These are phyloP conservation scores for Leishmania tarentolae DNA, from an alignment of 208 protist species.

Conservation along the genomic window DNA sequence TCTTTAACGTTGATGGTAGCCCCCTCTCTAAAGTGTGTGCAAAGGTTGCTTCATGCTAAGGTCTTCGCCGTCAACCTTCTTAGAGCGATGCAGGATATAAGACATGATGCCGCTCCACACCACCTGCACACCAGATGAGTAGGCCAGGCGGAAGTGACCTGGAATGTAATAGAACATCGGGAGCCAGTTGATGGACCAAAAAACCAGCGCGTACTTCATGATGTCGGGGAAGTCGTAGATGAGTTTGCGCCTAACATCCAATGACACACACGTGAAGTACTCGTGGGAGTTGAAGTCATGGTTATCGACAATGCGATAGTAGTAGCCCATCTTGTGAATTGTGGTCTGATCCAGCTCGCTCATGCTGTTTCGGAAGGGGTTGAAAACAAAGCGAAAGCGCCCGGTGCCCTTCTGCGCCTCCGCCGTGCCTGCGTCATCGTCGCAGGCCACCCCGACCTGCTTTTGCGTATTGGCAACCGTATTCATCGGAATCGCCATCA, in stretches of 20 bases:
- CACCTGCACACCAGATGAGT: slow-evolving; percentile 60
- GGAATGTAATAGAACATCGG: slow-evolving; percentile 88
- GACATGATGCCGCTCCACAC: slow-evolving; percentile 84
- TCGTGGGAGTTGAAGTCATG: slow-evolving; percentile 57
- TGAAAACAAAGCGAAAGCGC: slow-evolving; percentile 29
- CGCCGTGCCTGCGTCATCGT: slow-evolving; percentile 18
- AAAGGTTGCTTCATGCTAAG: slow-evolving; percentile 14
- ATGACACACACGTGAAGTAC: slow-evolving; percentile 50
- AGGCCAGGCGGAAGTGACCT: slow-evolving; percentile 73
- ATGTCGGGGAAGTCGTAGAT: slow-evolving; percentile 74
- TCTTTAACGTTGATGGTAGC: neutral
- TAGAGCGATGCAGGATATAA: slow-evolving; percentile 62
- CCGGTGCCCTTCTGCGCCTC: slow-evolving; percentile 17
- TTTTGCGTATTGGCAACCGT: neutral
- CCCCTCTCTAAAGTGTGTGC: slow-evolving; percentile 3
- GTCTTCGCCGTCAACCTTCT: slow-evolving; percentile 28
- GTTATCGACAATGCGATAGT: slow-evolving; percentile 63
- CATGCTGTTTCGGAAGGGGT: slow-evolving; percentile 21
- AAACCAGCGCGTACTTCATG: slow-evolving; percentile 59
- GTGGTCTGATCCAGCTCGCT: slow-evolving; percentile 32
- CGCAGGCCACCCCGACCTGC: slow-evolving; percentile 22
- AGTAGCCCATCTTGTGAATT: slow-evolving; percentile 53
- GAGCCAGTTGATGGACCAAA: slow-evolving; percentile 81
- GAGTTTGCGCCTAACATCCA: slow-evolving; percentile 51
- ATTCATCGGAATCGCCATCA: slow-evolving; percentile 41